Base-by-base conservation (phyloP, 2,329 filamentous ascomycete species). In the Colletotrichum incanum region DNA sequence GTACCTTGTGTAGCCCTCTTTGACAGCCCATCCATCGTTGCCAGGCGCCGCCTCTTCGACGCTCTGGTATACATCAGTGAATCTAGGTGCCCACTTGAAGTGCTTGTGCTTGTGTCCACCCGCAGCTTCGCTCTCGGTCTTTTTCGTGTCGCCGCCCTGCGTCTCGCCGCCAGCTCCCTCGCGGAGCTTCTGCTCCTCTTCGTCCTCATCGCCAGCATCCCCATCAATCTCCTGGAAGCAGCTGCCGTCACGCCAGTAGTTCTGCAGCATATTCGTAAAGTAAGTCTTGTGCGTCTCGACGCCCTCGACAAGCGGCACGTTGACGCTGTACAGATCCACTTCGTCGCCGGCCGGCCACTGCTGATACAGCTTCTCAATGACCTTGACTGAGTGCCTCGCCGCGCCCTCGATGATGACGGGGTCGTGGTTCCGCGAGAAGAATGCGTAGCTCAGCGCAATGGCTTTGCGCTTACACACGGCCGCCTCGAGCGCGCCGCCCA, bases 11-110 rank as follows among this genome's bases (percentile, higher is more conserved):
- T 93, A 91, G 37, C 94, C 94, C 80, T 97, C 92, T 80, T 93
- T 93, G 31, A 99, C 94, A 45, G 92, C 92, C 94, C 96, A 98
- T 7, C 96, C 96, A 82, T 99, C 96, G 79, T 94, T 97, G 4
- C 95, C 95, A 5, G 94, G 93, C 41, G 87, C 86, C 49, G 92
- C 91, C 75, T 93, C 89, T 76, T 95, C 91, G n/a, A 98, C 95
- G 76, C 93, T 95, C 79, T 93, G 90, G 81, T 94, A 94, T 2
- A 98, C 94, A 81, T 97, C 95, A 43, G 90, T 87, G 82, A 98
- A 96, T 74, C 90, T 90, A 2, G 96, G 96, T 59, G 93, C 91
- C 96, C 96, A 98, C 83, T 96, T 97, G 86, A 98, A 98, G 82
- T 97, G 93, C 80, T 93, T 94, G 82, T 97, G 94, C 67, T 86